Percentiles rank a stretch among this genome's conserved stretches.
Evolutionary conservation across 108 stramenopile genomes (phyloP).

Genomic region (Asterionellopsis glacialis): DNA sequence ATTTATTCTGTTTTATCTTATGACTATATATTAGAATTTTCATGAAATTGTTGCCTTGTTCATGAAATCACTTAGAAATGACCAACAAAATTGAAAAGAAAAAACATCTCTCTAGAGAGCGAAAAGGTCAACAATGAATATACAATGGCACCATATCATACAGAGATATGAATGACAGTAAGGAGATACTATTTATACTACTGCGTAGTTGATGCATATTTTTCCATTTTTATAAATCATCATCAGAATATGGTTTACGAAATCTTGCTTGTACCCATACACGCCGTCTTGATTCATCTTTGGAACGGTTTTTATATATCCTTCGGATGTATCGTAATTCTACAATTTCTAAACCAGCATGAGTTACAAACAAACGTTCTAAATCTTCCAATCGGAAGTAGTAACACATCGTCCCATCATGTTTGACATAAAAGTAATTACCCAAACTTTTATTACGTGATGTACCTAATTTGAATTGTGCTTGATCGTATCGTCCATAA

Average conservation of each 20-base stretch:
- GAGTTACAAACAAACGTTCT: slow-evolving; percentile 36
- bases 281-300: slow-evolving; percentile 40
- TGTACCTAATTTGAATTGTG: slow-evolving; percentile 62
- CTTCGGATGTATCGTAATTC: slow-evolving; percentile 58
- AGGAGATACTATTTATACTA: too few relatives aligned
- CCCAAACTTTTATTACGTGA: slow-evolving; percentile 44
- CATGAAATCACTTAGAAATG: too few relatives aligned
- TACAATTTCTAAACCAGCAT: slow-evolving; percentile 51
- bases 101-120: too few relatives aligned
- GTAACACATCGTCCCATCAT: slow-evolving; percentile 63
- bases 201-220: too few relatives aligned
- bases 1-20: too few relatives aligned
- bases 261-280: slow-evolving; percentile 79
- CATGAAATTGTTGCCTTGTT: too few relatives aligned
- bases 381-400: slow-evolving; percentile 72
- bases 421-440: slow-evolving; percentile 63
- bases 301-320: slow-evolving; percentile 48
- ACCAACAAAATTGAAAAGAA: too few relatives aligned
- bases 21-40: too few relatives aligned
- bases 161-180: too few relatives aligned
- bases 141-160: too few relatives aligned
- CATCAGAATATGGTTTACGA: slow-evolving; percentile 51
- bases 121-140: too few relatives aligned
- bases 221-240: too few relatives aligned
- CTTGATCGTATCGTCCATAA: slow-evolving; percentile 86